Evolutionary conservation across 176 grass and related monocot species (phyloP).

Genomic region (Aechmea fasciata): DNA sequence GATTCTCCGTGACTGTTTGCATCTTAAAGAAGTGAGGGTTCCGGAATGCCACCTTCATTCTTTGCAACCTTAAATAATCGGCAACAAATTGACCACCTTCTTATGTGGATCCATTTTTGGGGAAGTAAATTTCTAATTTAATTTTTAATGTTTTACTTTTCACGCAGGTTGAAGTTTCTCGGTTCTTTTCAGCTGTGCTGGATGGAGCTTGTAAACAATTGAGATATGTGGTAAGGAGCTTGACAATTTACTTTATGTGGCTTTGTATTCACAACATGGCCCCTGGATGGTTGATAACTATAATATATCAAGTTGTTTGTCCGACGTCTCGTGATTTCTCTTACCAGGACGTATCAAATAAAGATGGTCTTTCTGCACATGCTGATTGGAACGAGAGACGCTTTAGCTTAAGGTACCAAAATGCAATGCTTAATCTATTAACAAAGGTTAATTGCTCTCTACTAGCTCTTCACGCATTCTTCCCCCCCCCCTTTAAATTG

Average conservation of each 20-base stretch:
- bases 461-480: no score
- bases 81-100: background rate
- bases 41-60: background rate
- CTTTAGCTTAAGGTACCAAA: conserved; percentile 8
- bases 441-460: no score
- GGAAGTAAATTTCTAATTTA: background rate
- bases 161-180: conserved; percentile 18
- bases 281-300: background rate
- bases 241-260: background rate
- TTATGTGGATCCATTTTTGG: no score
- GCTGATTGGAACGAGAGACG: conserved; percentile 21
- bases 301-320: background rate
- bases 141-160: background rate
- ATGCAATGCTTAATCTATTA: background rate
- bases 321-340: background rate
- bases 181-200: conserved; percentile 14
- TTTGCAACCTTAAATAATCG: background rate
- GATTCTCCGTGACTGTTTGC: conserved; percentile 20
- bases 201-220: conserved; percentile 13
- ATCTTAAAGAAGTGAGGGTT: conserved; percentile 20
- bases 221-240: conserved; percentile 13
- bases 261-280: no score
- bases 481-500: background rate
- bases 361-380: conserved; percentile 23
- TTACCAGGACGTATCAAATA: conserved; percentile 20